Evolutionary conservation across 768 basidiomycete genomes (phyloP).

Genomic region (Pulveroboletus sp.): DNA sequence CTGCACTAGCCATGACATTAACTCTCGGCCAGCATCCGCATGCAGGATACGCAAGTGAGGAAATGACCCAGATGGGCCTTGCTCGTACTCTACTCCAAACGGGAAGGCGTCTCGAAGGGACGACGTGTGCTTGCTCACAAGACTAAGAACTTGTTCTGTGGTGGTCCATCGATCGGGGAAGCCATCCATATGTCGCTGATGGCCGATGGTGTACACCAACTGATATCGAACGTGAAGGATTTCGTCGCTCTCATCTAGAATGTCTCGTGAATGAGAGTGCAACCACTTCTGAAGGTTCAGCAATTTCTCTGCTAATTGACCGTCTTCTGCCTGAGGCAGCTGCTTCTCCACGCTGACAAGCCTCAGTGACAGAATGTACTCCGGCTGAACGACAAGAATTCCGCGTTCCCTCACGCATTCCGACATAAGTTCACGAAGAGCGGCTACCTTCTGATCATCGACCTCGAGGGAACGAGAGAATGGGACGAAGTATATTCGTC

Average conservation of each 20-base stretch:
- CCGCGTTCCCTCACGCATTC: slow-evolving; percentile 39
- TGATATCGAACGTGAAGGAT: slow-evolving; percentile 35
- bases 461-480: slow-evolving; percentile 40
- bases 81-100: slow-evolving; percentile 18
- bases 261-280: slow-evolving; percentile 22
- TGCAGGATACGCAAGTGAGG: slow-evolving; percentile 23
- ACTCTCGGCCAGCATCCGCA: slow-evolving; percentile 1
- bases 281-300: slow-evolving; percentile 27
- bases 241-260: slow-evolving; percentile 31
- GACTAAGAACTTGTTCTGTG: slow-evolving; percentile 27
- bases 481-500: slow-evolving; percentile 46
- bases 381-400: slow-evolving; percentile 47
- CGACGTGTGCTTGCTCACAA: slow-evolving; percentile 18
- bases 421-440: slow-evolving; percentile 31
- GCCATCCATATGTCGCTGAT: slow-evolving; percentile 24
- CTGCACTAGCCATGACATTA: slow-evolving; percentile 12
- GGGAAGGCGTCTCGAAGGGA: slow-evolving; percentile 5
- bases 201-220: slow-evolving; percentile 34
- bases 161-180: slow-evolving; percentile 34
- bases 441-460: slow-evolving; percentile 8
- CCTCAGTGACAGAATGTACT: slow-evolving; percentile 49
- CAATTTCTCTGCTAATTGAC: slow-evolving; percentile 12
- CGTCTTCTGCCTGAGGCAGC: neutral
- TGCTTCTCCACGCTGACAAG: slow-evolving; percentile 41
- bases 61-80: slow-evolving; percentile 15